Evolutionary conservation across 306 rosid genomes (phyloP), one percentile per base, ranked within the genome.

Genomic region (Vachellia collinsii): DNA sequence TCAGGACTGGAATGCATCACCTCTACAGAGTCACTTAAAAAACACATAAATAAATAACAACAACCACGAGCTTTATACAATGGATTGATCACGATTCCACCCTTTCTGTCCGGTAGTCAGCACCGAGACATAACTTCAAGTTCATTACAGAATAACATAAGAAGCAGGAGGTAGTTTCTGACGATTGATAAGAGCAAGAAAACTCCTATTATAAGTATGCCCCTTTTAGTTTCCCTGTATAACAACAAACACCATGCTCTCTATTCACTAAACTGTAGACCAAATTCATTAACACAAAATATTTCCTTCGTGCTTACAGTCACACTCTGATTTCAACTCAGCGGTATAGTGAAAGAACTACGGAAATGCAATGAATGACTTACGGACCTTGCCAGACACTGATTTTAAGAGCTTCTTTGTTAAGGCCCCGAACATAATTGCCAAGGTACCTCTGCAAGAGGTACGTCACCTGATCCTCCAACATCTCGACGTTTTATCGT

Each of bases 401-500:
- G 92, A 95, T 95, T 82, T 95, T 93, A 78, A 95, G 97, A 53
- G 99, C 98, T 85, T 95, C 98, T 88, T 91, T 95, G 88, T 81
- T 95, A 89, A 95, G 91, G 12, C 97, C 97, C 62, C 88, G 85
- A n/a, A 95, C 98, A 56, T 95, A 95, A 67, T 92, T 92, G 83
- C 99, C 99, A 66, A 95, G 96, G 92, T 93, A 95, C 92, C 88
- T 93, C 91, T 93, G 94, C 88, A 95, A 89, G 76, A 95, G 92
- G 90, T 84, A 75, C 78, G 99, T 97, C 47, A 95, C 99, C 86
- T 95, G 98, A 89, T 95, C 99, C 91, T 95, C 99, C 92, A 95
- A 92, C 99, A 95, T 95, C 86, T 71, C 79, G 83, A 86, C 68
- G 72, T 62, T 61, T 38, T 74, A 85, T 88, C 84, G 75, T 80